Conservation (phyloP, 176 grass and related monocot genomes). For the Bothriochloa decipiens region DNA sequence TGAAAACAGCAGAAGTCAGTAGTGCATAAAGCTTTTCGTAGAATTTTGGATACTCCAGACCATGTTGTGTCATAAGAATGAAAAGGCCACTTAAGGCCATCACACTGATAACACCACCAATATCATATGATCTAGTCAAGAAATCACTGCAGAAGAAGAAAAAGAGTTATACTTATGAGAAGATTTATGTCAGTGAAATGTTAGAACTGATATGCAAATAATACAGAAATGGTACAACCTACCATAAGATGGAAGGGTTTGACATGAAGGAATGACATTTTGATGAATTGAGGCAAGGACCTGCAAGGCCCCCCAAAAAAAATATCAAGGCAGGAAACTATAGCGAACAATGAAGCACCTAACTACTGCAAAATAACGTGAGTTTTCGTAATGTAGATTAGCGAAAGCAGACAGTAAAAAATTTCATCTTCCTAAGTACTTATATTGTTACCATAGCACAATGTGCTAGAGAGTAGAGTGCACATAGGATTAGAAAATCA, state of each 20-base stretch:
- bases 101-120: constrained; percentile 96
- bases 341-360: neutral
- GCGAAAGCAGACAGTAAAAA: neutral
- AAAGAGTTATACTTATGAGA: neutral
- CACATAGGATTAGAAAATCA: neutral
- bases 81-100: constrained; percentile 97
- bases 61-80: constrained; percentile 94
- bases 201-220: constrained; percentile 23
- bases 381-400: neutral
- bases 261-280: constrained; percentile 87
- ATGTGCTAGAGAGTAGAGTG: neutral
- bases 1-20: constrained; percentile 80
- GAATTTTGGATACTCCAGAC: constrained; percentile 91
- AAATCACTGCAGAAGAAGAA: constrained; percentile 78
- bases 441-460: neutral
- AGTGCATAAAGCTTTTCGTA: constrained; percentile 94
- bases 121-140: constrained; percentile 96
- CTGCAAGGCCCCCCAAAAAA: constrained; percentile 51
- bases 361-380: neutral
- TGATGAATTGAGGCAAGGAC: constrained; percentile 91
- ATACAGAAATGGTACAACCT: constrained; percentile 27
- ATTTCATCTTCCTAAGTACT: constrained; percentile 18
- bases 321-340: constrained; percentile 25
- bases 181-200: constrained; percentile 18
- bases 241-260: constrained; percentile 95